Evolutionary conservation across 805 yeast species (phyloP), one percentile per base, ranked within the genome.

Genomic region (Yamadazyma endophytica): DNA sequence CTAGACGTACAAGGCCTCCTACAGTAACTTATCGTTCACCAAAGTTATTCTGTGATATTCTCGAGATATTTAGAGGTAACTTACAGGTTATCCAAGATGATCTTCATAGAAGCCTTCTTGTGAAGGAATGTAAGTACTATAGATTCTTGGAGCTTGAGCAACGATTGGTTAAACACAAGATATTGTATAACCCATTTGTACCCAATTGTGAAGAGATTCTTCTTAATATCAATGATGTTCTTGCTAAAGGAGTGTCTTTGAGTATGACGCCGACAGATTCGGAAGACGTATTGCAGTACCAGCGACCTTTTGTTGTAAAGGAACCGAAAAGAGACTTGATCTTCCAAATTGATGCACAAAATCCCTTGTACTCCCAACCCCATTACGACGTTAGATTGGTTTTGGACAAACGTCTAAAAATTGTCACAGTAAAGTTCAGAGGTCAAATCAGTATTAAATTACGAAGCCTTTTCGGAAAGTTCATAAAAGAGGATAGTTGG

Each of bases 131-230:
- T 42, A 67, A 73, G 26, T 88, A 82, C 56, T 88, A 85, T 53
- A 65, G 90, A 28, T 81, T 88, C 44, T 59, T 75, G 28, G 87
- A 78, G 21, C 61, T 88, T 22, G 94, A 83, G 50, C 95, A 87
- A 57, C 57, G 68, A 37, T 50, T 88, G 15, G 54, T 82, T n/a
- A 70, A 71, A 29, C 74, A 70, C 44, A 53, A 53, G 17, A 64
- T 82, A 9, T 37, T 58, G 1, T 52, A 53, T 28, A 81, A 83
- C 43, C 82, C 85, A 1, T 65, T 74, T 40, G 25, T 16, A 13
- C 32, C 26, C 13, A 15, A 17, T 8, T 6, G 31, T 3, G 77
- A 77, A 41, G 92, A 82, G 42, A 82, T 88, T 7, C 42, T 75
- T 1, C 35, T 85, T 2, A 52, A 64, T 17, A 37, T 79, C 21